Base-by-base conservation (phyloP, 768 basidiomycete genomes). In the Fibroporia radiculosa region DNA sequence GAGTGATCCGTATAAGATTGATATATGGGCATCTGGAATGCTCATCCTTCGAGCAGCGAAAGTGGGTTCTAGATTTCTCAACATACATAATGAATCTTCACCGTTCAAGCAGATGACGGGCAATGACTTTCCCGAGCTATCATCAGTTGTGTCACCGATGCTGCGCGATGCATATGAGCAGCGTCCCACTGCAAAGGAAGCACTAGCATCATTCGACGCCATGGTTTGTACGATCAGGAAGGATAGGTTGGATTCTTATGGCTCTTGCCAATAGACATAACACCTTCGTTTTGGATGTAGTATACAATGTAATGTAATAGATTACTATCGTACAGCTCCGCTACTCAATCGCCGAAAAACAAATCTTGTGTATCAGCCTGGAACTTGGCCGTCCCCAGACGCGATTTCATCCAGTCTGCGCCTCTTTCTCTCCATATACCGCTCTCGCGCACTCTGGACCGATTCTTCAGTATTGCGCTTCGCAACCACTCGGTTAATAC, bases 361-460 rank as follows among this genome's bases (percentile, higher is more conserved):
- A 1, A 19, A 6, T 34, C 23, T 8, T 38, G 40, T 40, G 44
- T 41, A 22, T 8, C 40, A 49, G 20, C 24, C 41, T 6, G 40
- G 23, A 4, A 14, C n/a, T 14, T 23, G 2, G 23, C 32, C 44
- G 25, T 38, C 38, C 13, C 10, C 52, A 28, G 38, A 38, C 19
- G 42, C 47, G 1, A 31, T 56, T 38, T 57, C 55, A 55, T 90
- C 87, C 57, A 90, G 48, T 55, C 75, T 84, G 60, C 75, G 77
- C 40, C 84, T 77, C 67, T 96, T 96, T 55, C 93, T 70, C 58
- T 82, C 79, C 38, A 85, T 57, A 56, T 85, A 92, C 42, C 90
- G 74, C 48, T 82, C 76, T 42, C 74, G 75, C 12, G 88, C 89
- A 58, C 74, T 82, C 62, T 81, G 72, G 28, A 93, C 76, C 42